Conservation (phyloP, 2,329 filamentous ascomycete species). For the Penicillium sp. region DNA sequence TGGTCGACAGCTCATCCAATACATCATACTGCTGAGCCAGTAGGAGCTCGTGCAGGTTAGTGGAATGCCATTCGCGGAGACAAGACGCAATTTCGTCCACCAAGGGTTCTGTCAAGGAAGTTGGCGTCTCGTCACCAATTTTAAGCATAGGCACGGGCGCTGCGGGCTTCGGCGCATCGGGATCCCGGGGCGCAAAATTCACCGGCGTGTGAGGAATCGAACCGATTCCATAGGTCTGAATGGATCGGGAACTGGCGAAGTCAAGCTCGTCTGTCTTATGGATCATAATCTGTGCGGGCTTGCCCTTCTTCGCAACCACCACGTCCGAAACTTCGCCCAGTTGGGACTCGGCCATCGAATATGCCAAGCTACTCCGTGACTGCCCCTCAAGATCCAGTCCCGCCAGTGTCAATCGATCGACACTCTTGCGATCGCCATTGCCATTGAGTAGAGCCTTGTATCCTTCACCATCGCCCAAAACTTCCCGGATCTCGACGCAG, state of each 20-base stretch:
- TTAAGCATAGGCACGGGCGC: constrained; percentile 97
- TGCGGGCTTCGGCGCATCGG: constrained; percentile 67
- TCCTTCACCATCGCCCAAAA: constrained; percentile 71
- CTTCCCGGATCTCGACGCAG: constrained; percentile 92
- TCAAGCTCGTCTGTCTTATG: constrained; percentile 38
- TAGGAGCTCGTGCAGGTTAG: constrained; percentile 88
- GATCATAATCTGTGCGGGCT: constrained; percentile 41
- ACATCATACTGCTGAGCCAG: constrained; percentile 77
- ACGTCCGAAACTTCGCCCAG: constrained; percentile 32
- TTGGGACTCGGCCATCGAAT: constrained; percentile 28
- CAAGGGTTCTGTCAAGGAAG: constrained; percentile 81
- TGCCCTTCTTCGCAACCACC: constrained; percentile 40
- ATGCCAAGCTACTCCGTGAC: constrained; percentile 28
- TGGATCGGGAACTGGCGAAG: constrained; percentile 31
- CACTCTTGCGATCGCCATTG: constrained; percentile 36
- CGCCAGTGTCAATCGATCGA: constrained; percentile 33
- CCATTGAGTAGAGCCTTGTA: constrained; percentile 35
- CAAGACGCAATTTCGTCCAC: constrained; percentile 98
- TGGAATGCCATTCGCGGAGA: constrained; percentile 96
- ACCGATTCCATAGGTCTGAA: constrained; percentile 27
- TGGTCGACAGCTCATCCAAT: constrained; percentile 75
- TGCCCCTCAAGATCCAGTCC: constrained; percentile 28
- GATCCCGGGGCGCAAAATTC: constrained; percentile 54
- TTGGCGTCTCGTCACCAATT: constrained; percentile 94
- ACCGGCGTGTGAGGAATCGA: constrained; percentile 39